Evolutionary conservation across 2,329 filamentous ascomycete species (phyloP).

Genomic region (Trichoderma oligosporum): DNA sequence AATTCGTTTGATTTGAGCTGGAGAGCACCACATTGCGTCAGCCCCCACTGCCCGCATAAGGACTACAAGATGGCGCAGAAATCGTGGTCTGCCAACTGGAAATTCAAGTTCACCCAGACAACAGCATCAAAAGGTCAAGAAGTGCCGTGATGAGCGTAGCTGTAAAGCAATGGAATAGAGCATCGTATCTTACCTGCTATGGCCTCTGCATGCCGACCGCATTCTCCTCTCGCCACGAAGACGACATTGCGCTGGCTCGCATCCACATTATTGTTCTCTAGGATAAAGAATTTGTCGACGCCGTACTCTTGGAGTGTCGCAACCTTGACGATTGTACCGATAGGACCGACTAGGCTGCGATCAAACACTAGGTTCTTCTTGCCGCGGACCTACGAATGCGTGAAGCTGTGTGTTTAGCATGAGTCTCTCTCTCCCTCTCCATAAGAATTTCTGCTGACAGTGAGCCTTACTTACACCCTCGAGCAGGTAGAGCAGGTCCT

Average conservation of each 20-base stretch:
- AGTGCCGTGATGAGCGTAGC: neutral
- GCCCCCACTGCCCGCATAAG: neutral
- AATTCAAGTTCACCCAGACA: neutral
- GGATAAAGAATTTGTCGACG: slow-evolving; percentile 93
- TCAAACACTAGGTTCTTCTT: slow-evolving; percentile 99
- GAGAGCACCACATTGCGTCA: slow-evolving; percentile 20
- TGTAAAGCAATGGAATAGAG: neutral
- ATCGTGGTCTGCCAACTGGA: neutral
- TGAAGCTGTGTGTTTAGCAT: slow-evolving; percentile 22
- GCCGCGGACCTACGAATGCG: slow-evolving; percentile 70
- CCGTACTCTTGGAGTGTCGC: slow-evolving; percentile 95
- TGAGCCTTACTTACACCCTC: slow-evolving; percentile 74
- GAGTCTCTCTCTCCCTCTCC: too few species aligned
- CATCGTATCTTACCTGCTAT: slow-evolving; percentile 71
- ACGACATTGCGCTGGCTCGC: slow-evolving; percentile 92
- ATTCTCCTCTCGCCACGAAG: slow-evolving; percentile 89
- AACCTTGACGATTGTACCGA: slow-evolving; percentile 91
- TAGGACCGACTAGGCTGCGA: slow-evolving; percentile 79
- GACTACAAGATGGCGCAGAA: neutral
- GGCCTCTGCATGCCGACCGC: slow-evolving; percentile 73
- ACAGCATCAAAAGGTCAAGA: neutral
- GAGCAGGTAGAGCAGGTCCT: slow-evolving; percentile 84
- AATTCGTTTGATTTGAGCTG: slow-evolving; percentile 87
- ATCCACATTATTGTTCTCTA: slow-evolving; percentile 94
- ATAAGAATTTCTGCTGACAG: slow-evolving; percentile 25